phyloP scores from a whole-genome alignment of 352 stramenopile species.

The Stephanocyclus meneghinianus region DNA sequence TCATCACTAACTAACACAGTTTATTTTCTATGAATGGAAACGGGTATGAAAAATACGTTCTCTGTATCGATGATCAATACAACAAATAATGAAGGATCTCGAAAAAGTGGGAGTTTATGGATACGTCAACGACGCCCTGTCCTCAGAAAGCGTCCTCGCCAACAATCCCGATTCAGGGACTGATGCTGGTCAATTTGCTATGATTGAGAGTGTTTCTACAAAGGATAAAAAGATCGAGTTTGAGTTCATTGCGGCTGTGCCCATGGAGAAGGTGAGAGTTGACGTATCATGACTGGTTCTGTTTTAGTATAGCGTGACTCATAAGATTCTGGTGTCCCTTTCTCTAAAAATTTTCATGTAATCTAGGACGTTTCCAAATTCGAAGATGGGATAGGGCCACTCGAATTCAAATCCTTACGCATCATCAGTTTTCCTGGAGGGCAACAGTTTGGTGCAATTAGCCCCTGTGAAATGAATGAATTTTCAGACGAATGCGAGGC shows the following conservation, averaged over 20 bases:
- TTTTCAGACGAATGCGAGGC: constrained; percentile 79
- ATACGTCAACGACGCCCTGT: constrained; percentile 68
- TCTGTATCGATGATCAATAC: background rate
- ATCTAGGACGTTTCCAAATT: constrained; percentile 48
- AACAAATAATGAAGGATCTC: constrained; percentile 42
- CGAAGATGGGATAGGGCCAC: constrained; percentile 70
- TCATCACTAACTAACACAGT: background rate
- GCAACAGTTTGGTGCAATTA: constrained; percentile 81
- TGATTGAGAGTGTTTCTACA: constrained; percentile 65
- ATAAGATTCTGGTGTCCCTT: background rate
- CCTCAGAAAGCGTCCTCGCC: constrained; percentile 71
- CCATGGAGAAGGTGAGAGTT: constrained; percentile 54
- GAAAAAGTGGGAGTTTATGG: constrained; percentile 80
- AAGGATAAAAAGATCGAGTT: constrained; percentile 77
- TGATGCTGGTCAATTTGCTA: constrained; percentile 81
- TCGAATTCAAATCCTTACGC: constrained; percentile 71
- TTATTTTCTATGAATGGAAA: background rate
- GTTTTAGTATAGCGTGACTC: background rate
- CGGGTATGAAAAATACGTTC: background rate
- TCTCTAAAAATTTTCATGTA: background rate
- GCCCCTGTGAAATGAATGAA: constrained; percentile 84
- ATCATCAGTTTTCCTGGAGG: constrained; percentile 78
- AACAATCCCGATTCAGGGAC: constrained; percentile 81
- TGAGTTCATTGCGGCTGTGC: constrained; percentile 81
- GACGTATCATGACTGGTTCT: constrained; percentile 14